A percentile compares a stretch with the other conserved stretches of the same genome.
These are phyloP conservation scores for Sapria himalayana DNA, from an alignment of 345 rosid species.

Conservation along the genomic window DNA sequence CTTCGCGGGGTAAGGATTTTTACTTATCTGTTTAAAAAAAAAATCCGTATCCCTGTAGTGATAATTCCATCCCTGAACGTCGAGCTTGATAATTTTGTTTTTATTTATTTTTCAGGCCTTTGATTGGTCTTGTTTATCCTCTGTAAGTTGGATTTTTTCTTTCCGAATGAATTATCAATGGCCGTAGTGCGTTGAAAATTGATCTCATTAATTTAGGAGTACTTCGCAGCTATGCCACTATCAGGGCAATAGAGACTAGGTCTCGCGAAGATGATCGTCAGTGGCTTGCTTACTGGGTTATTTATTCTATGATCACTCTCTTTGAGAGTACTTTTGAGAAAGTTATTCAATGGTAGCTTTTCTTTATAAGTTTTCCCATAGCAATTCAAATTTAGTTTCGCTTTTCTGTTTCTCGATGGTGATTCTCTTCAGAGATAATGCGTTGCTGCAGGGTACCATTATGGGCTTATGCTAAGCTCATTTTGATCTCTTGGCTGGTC, in stretches of 20 bases:
- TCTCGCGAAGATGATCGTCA: conserved; percentile 73
- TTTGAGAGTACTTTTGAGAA: conserved; percentile 80
- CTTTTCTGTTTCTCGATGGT: not conserved
- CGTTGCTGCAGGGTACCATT: conserved; percentile 53
- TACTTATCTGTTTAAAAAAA: conserved; percentile 1
- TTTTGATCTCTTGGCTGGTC: conserved; percentile 84
- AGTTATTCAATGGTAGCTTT: conserved; percentile 63
- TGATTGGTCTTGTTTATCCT: conserved; percentile 78
- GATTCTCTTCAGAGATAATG: not conserved
- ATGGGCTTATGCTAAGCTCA: conserved; percentile 67
- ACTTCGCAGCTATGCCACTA: conserved; percentile 51
- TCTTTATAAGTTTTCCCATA: not conserved
- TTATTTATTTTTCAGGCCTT: conserved; percentile 42
- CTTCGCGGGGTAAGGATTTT: conserved; percentile 53
- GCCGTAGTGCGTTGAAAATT: too few species aligned
- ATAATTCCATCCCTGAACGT: not conserved
- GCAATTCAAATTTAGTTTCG: not conserved
- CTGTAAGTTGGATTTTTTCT: conserved; percentile 34
- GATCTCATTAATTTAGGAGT: conserved; percentile 3
- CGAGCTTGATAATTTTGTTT: not conserved
- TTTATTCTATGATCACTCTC: conserved; percentile 70
- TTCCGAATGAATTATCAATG: too few species aligned
- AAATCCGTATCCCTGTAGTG: not conserved
- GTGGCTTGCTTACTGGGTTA: conserved; percentile 94
- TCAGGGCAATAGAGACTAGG: conserved; percentile 71